A percentile compares a stretch with the other conserved stretches of the same genome.
phyloP scores from a whole-genome alignment of 331 rosid genomes.

The Quercus tomentella region DNA sequence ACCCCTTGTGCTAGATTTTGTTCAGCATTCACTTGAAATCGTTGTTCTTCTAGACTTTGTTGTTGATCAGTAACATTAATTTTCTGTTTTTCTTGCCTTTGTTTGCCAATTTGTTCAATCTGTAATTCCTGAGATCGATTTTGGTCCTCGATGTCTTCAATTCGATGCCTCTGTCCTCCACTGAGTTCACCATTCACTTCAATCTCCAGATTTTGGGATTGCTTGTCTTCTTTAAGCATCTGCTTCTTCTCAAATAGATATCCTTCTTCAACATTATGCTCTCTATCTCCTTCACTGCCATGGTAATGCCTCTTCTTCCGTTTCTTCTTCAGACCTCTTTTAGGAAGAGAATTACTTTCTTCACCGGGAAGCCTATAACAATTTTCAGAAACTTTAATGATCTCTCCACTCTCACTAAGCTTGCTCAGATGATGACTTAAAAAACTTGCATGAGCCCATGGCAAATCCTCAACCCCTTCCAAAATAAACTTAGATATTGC shows the following conservation, averaged over 20 bases:
- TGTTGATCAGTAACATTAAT: too few species aligned
- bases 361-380: constrained; percentile 17
- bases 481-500: constrained; percentile 28
- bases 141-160: not conserved
- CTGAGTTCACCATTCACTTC: not conserved
- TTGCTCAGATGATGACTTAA: constrained; percentile 23
- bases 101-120: too few species aligned
- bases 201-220: not conserved
- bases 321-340: not conserved
- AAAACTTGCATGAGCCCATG: constrained; percentile 36
- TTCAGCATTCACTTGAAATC: not conserved
- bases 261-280: too few species aligned
- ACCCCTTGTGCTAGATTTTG: not conserved
- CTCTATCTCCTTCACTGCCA: not conserved
- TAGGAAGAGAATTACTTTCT: not conserved
- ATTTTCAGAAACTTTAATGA: not conserved
- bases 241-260: too few species aligned
- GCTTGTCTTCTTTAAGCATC: too few species aligned
- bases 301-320: not conserved
- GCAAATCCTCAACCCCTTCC: constrained; percentile 28
- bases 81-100: too few species aligned
- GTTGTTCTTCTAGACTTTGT: too few species aligned
- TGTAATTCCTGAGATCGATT: too few species aligned
- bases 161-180: not conserved
- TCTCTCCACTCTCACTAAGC: constrained; percentile 24